These are phyloP conservation scores for Trichoderma erinaceum DNA, from an alignment of 495 filamentous ascomycete species.

Conservation along the genomic window DNA sequence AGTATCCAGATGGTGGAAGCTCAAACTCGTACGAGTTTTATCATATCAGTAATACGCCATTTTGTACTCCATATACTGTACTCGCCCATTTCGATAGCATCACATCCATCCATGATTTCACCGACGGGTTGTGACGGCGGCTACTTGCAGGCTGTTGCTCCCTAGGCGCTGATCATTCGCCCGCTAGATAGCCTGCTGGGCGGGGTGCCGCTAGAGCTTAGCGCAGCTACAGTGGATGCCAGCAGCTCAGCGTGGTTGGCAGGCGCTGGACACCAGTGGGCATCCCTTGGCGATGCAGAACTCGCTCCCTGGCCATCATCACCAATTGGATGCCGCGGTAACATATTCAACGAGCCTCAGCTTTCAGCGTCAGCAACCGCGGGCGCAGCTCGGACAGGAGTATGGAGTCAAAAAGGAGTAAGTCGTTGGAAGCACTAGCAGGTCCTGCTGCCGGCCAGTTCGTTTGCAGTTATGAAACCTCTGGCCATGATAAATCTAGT, in stretches of 20 bases:
- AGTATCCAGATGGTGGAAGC: no score
- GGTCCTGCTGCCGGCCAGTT: no score
- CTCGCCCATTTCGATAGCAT: no score
- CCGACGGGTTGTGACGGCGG: slow-evolving; percentile 10
- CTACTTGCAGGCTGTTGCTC: not conserved
- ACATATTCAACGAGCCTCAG: not conserved
- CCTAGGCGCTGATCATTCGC: slow-evolving; percentile 12
- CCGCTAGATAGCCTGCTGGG: not conserved
- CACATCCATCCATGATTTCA: not conserved
- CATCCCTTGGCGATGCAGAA: not conserved
- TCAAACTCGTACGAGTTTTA: no score
- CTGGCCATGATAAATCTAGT: not conserved
- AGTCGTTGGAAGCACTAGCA: no score
- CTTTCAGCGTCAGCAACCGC: not conserved
- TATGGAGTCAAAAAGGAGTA: not conserved
- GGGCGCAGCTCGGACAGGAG: not conserved
- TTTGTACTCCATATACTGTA: no score
- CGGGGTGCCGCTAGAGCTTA: slow-evolving; percentile 10
- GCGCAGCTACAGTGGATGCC: slow-evolving; percentile 1
- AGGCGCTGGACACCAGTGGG: not conserved
- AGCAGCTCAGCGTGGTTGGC: not conserved
- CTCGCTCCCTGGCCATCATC: not conserved
- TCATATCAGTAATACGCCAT: no score
- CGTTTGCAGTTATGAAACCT: no score
- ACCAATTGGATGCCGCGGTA: not conserved